A percentile compares a stretch with the other conserved stretches of the same genome.
Conservation (phyloP, 179 eudicot genomes). For the Beta corolliflora region DNA sequence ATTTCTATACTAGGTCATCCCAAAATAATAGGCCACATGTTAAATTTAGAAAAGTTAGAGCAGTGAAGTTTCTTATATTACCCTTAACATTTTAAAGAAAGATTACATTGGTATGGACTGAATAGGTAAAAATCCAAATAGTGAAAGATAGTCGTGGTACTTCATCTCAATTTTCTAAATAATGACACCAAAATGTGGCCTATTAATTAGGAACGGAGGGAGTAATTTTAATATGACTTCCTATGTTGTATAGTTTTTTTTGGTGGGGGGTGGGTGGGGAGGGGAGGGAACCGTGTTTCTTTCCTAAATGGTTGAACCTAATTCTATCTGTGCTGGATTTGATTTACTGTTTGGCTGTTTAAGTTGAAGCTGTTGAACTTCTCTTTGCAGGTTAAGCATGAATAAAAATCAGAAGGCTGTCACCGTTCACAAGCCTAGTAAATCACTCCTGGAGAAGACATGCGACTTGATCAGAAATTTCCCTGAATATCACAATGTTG, state of each 20-base stretch:
- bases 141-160: too few relatives aligned
- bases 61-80: too few relatives aligned
- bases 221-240: not conserved
- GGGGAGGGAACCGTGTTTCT: too few relatives aligned
- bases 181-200: too few relatives aligned
- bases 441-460: constrained; percentile 84
- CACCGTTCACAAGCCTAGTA: constrained; percentile 36
- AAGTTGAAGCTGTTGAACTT: not conserved
- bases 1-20: too few relatives aligned
- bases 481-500: constrained; percentile 92
- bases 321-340: constrained; percentile 2
- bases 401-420: constrained; percentile 52
- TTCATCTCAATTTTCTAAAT: too few relatives aligned
- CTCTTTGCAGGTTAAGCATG: constrained; percentile 58
- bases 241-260: not conserved
- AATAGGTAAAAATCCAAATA: too few relatives aligned
- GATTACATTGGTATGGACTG: too few relatives aligned
- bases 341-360: constrained; percentile 10
- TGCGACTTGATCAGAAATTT: constrained; percentile 88
- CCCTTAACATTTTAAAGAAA: too few relatives aligned
- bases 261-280: not conserved
- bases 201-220: too few relatives aligned
- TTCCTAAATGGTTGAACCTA: not conserved
- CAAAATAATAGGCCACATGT: too few relatives aligned
- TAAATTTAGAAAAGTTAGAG: too few relatives aligned